These are phyloP conservation scores for Madurella fahalii DNA, from an alignment of 2,329 filamentous ascomycete species.

Conservation along the genomic window DNA sequence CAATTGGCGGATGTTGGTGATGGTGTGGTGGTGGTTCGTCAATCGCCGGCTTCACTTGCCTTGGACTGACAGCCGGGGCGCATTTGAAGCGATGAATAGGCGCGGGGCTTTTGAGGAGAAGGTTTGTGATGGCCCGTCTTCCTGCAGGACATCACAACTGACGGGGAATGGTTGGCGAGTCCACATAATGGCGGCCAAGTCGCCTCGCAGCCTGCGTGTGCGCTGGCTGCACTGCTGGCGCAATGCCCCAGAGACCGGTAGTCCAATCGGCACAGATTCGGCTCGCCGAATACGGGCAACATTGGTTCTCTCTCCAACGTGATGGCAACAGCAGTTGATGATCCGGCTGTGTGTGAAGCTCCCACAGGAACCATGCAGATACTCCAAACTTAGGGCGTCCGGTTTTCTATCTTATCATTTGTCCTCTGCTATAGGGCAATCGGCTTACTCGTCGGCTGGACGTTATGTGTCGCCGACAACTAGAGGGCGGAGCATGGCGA, in stretches of 20 bases:
- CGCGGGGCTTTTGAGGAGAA: constrained; percentile 2
- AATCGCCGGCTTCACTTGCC: constrained; percentile 6
- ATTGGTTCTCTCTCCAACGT: neutral
- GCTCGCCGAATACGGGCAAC: constrained; percentile 1
- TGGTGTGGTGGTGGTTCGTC: constrained; percentile 10
- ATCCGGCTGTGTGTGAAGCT: neutral
- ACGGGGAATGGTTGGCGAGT: constrained; percentile 21
- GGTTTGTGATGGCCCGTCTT: constrained; percentile 9
- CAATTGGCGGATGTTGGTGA: constrained; percentile 5
- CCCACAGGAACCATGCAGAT: neutral
- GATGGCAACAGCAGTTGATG: neutral
- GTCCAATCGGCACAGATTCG: neutral
- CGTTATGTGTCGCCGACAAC: no score
- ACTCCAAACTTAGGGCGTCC: neutral
- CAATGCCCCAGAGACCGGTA: neutral
- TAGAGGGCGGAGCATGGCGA: neutral
- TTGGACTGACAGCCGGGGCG: neutral
- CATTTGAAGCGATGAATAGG: constrained; percentile 6
- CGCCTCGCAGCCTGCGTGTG: constrained; percentile 22
- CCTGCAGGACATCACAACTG: constrained; percentile 21
- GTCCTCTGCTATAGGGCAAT: neutral
- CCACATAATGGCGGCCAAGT: constrained; percentile 26
- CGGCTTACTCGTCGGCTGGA: neutral
- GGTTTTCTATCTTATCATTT: neutral
- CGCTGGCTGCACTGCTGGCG: constrained; percentile 19